Conservation (phyloP, 176 grass and related monocot species). For the Melocanna baccifera region DNA sequence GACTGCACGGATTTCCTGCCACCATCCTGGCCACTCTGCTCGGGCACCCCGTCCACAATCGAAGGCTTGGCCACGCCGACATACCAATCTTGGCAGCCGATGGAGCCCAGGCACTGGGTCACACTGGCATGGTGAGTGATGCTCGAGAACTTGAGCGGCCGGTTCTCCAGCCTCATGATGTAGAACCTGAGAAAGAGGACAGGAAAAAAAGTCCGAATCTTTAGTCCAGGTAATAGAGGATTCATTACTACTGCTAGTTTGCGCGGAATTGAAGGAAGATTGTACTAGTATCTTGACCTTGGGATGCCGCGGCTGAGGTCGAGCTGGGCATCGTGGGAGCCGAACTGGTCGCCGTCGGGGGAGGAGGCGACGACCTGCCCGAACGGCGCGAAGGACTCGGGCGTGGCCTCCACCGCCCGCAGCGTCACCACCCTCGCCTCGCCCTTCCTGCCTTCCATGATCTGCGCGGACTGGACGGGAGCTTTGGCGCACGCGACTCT, state of each 20-base stretch:
- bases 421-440: slow-evolving; percentile 41
- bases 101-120: slow-evolving; percentile 86
- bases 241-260: neutral
- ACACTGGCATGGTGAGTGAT: slow-evolving; percentile 95
- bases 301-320: slow-evolving; percentile 86
- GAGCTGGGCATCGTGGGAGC: slow-evolving; percentile 84
- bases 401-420: slow-evolving; percentile 68
- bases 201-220: neutral
- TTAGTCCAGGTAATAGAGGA: neutral
- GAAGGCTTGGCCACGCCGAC: slow-evolving; percentile 74
- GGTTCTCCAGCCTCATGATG: slow-evolving; percentile 66
- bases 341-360: slow-evolving; percentile 74
- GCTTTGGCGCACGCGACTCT: neutral
- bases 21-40: slow-evolving; percentile 28
- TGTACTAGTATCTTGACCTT: slow-evolving; percentile 30
- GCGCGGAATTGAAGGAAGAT: neutral
- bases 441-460: slow-evolving; percentile 27
- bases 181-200: slow-evolving; percentile 51
- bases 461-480: neutral
- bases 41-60: slow-evolving; percentile 48
- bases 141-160: slow-evolving; percentile 52
- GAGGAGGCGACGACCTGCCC: slow-evolving; percentile 77
- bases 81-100: slow-evolving; percentile 86
- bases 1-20: slow-evolving; percentile 39
- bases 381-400: slow-evolving; percentile 77